Base-by-base conservation (phyloP, 2,329 filamentous ascomycete species). In the Paraconiothyrium sp. region DNA sequence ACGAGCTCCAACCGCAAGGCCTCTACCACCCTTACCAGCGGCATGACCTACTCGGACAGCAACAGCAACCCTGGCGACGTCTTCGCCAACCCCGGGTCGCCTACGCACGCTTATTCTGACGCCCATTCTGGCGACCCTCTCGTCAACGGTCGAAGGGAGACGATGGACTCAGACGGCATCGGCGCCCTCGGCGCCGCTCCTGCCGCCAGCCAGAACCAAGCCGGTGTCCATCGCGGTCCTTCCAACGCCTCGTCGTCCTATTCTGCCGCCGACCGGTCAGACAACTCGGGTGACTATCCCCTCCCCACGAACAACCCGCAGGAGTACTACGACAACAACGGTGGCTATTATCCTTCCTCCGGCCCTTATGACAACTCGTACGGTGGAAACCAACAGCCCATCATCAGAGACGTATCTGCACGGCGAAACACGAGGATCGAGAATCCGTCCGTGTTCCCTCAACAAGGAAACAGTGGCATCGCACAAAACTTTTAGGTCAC, bases 181-280 rank as follows among this genome's bases (percentile, higher is more conserved):
- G 93, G 91, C 55, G 92, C 90, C 46, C 90, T 97, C 80, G 93
- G 92, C 3, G 81, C 80, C 34, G 85, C 78, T 48, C 91, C 92
- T 13, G 84, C 87, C 14, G 85, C 90, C 30, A 84, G 87, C 59
- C 86, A 87, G 63, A 90, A 91, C 78, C 70, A 73, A 48, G 60
- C 63, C 7, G 92, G 92, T 67, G 91, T 98, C 39, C 92, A 91
- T 67, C 91, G 95, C 57, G 95, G 95, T 1, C 90, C 93, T 1
- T 98, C 94, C 6, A 98, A 98, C 74, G 95, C 95, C 6, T 99
- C 95, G 0, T 98, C 95, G 0, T 94, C 92, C 1, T 99, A 98
- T 81, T 97, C 94, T 66, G 90, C 90, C 13, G 91, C 89, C 8
- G 89, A 88, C 48, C 88, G 88, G 62, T 97, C 94, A 0, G 87